Percentiles rank a stretch among this genome's conserved stretches.
Evolutionary conservation across 352 stramenopile species (phyloP).

Genomic region (Phytophthora idaei): DNA sequence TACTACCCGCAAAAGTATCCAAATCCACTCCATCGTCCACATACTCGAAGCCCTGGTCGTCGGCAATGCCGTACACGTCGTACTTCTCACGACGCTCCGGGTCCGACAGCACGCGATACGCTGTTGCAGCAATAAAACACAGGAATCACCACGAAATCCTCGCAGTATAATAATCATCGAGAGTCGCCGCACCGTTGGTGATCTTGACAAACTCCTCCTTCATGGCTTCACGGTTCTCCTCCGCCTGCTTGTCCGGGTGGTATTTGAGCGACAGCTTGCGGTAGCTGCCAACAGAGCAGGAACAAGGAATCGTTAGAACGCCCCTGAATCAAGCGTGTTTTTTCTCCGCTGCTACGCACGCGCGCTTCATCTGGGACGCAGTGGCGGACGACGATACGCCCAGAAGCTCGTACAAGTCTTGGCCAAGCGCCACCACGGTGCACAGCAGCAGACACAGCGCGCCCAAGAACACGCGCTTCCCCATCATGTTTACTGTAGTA

Average conservation of each 20-base stretch:
- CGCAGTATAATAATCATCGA: background rate
- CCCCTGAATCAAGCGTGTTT: background rate
- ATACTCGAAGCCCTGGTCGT: slow-evolving; percentile 79
- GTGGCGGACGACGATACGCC: slow-evolving; percentile 58
- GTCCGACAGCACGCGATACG: slow-evolving; percentile 79
- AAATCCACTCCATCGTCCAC: slow-evolving; percentile 16
- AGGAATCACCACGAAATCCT: slow-evolving; percentile 3
- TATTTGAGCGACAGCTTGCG: slow-evolving; percentile 94
- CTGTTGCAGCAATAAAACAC: slow-evolving; percentile 27
- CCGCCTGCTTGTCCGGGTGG: slow-evolving; percentile 94
- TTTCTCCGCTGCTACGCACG: slow-evolving; percentile 39
- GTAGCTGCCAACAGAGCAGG: slow-evolving; percentile 56
- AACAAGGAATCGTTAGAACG: background rate
- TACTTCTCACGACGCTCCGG: slow-evolving; percentile 79
- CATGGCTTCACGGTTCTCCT: slow-evolving; percentile 59
- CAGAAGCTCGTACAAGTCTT: slow-evolving; percentile 77
- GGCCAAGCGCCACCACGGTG: slow-evolving; percentile 39
- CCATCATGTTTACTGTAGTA: slow-evolving; percentile 7
- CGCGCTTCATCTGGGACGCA: slow-evolving; percentile 74
- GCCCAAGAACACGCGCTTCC: slow-evolving; percentile 36
- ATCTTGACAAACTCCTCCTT: slow-evolving; percentile 82
- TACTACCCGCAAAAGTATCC: background rate
- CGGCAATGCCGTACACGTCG: slow-evolving; percentile 78
- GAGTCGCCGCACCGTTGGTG: slow-evolving; percentile 54
- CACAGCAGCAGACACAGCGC: slow-evolving; percentile 53